phyloP scores from a whole-genome alignment of 257 asterid genomes.

The Primulina tabacum region DNA sequence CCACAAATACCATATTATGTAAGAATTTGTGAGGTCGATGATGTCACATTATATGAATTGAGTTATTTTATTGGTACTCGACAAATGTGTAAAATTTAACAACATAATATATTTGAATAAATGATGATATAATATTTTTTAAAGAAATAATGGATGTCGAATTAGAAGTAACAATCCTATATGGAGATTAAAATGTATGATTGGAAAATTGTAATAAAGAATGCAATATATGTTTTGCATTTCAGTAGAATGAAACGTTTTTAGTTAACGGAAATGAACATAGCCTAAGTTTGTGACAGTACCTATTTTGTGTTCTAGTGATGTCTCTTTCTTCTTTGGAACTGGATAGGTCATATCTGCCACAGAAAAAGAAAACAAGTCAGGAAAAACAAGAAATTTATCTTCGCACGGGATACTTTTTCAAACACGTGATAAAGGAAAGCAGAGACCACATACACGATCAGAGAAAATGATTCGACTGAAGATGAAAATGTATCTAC shows the following conservation, averaged over 20 bases:
- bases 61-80: neutral
- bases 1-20: neutral
- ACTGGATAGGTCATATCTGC: constrained; percentile 77
- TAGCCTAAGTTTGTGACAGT: constrained; percentile 1
- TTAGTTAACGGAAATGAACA: constrained; percentile 6
- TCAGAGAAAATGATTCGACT: constrained; percentile 1
- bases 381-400: neutral
- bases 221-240: neutral
- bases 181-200: neutral
- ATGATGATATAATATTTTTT: neutral
- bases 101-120: neutral
- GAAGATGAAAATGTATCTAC: neutral
- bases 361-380: constrained; percentile 24
- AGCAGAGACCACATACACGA: neutral
- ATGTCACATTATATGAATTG: neutral
- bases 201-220: no score
- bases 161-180: neutral
- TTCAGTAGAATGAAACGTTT: neutral
- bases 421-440: neutral
- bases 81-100: no score
- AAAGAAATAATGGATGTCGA: neutral
- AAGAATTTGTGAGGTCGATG: neutral
- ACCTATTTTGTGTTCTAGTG: constrained; percentile 62
- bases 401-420: neutral
- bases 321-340: constrained; percentile 75